phyloP scores from a whole-genome alignment of 805 yeast species.

The Saccharomycopsis microspora region DNA sequence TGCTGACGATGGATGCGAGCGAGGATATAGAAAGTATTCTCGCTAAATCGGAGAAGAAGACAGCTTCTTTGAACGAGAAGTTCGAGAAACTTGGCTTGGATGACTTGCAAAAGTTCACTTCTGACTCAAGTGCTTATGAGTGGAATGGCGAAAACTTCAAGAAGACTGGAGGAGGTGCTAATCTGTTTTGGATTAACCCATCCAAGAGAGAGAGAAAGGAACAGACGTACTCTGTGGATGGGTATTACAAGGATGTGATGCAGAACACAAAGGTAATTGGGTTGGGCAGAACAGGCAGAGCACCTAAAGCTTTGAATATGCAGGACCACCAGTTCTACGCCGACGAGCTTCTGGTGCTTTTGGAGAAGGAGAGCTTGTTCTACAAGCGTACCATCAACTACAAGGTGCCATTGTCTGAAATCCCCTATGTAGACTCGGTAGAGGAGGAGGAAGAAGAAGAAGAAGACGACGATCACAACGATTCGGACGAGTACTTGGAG shows the following conservation, averaged over 20 bases:
- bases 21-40: conserved; percentile 80
- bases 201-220: conserved; percentile 67
- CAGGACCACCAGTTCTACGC: conserved; percentile 73
- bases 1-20: conserved; percentile 24
- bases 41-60: conserved; percentile 70
- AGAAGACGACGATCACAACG: conserved; percentile 13
- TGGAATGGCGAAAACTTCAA: conserved; percentile 83
- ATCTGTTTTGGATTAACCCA: conserved; percentile 60
- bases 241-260: conserved; percentile 62
- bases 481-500: conserved; percentile 9
- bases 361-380: conserved; percentile 55
- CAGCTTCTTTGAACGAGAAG: conserved; percentile 67
- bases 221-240: conserved; percentile 67
- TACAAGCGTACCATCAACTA: conserved; percentile 50
- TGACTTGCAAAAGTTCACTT: conserved; percentile 84
- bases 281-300: conserved; percentile 32
- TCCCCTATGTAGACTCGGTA: conserved; percentile 28
- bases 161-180: conserved; percentile 26
- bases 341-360: conserved; percentile 35
- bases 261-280: conserved; percentile 19
- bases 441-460: conserved; percentile 27
- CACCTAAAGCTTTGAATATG: conserved; percentile 52
- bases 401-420: conserved; percentile 46
- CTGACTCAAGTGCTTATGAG: conserved; percentile 84
- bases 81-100: conserved; percentile 83